Evolutionary conservation across 768 basidiomycete genomes (phyloP).

Genomic region (Lactarius tabidus): DNA sequence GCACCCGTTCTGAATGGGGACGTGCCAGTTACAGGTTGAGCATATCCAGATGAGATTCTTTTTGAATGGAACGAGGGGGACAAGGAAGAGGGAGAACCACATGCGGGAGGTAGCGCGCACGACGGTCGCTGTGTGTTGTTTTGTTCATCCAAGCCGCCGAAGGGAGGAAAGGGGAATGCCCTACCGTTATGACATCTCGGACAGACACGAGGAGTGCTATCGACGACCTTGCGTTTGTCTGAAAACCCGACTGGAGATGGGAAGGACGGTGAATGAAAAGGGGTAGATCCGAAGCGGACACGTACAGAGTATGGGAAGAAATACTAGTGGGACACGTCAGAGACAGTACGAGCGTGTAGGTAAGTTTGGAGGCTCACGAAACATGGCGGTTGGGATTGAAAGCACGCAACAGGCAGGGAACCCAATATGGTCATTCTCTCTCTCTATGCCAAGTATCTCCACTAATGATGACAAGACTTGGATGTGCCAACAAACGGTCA

Average conservation of each 20-base stretch:
- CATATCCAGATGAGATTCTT: conserved; percentile 67
- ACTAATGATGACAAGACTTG: conserved; percentile 12
- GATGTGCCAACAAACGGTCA: not conserved
- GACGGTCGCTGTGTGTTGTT: conserved; percentile 47
- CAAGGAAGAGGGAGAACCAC: conserved; percentile 76
- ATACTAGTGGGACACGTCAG: conserved; percentile 30
- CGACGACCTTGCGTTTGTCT: conserved; percentile 53
- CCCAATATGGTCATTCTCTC: not conserved
- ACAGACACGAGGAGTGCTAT: conserved; percentile 53
- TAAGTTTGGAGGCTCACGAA: conserved; percentile 5
- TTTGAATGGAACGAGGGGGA: conserved; percentile 64
- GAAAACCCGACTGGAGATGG: conserved; percentile 59
- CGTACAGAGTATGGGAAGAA: conserved; percentile 36
- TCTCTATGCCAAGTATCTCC: not conserved
- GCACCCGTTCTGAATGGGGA: conserved; percentile 49
- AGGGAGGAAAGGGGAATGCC: conserved; percentile 31
- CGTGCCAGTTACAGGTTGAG: conserved; percentile 63
- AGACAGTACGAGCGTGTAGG: not conserved
- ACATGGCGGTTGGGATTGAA: conserved; percentile 3
- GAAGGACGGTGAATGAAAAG: conserved; percentile 15
- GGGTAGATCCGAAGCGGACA: not conserved
- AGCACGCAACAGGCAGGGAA: not conserved
- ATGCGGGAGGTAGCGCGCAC: conserved; percentile 57
- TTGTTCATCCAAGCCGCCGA: conserved; percentile 8
- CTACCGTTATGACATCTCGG: conserved; percentile 66